Evolutionary conservation across 1,139 yeast genomes (phyloP).

Genomic region (Dujonia santamariae): DNA sequence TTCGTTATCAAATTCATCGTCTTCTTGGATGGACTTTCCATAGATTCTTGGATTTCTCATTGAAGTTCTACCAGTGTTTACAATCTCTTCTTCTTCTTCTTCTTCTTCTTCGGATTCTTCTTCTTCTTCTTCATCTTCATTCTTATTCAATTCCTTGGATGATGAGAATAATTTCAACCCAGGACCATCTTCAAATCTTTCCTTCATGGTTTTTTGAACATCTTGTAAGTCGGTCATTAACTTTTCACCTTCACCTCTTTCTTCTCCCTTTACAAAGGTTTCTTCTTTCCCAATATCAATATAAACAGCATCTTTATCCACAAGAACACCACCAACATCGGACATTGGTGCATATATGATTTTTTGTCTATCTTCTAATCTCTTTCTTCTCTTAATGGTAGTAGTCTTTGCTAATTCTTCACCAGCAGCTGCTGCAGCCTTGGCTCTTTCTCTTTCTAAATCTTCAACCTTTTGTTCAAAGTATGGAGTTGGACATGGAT

Average conservation of each 20-base stretch:
- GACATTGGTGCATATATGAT: conserved; percentile 99
- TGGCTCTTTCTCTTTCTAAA: conserved; percentile 64
- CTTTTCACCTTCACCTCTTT: conserved; percentile 78
- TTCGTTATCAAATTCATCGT: conserved; percentile 44
- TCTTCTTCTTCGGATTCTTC: conserved; percentile 31
- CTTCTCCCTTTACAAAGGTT: conserved; percentile 64
- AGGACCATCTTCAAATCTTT: conserved; percentile 57
- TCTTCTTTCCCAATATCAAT: conserved; percentile 76
- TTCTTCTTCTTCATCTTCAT: conserved; percentile 34
- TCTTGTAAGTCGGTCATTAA: conserved; percentile 79
- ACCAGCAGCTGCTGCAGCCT: conserved; percentile 61
- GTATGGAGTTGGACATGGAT: conserved; percentile 98
- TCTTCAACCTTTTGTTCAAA: conserved; percentile 85
- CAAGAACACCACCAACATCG: conserved; percentile 95
- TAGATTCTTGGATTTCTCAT: conserved; percentile 60
- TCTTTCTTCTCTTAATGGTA: conserved; percentile 72
- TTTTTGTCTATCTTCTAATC: conserved; percentile 91
- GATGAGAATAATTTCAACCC: conserved; percentile 72
- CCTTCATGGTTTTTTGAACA: conserved; percentile 61
- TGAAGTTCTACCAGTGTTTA: conserved; percentile 53
- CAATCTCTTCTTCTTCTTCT: conserved; percentile 17
- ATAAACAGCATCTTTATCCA: conserved; percentile 95
- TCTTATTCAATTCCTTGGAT: conserved; percentile 48
- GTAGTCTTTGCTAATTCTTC: conserved; percentile 47
- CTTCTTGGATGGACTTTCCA: conserved; percentile 51